Evolutionary conservation across 2,329 filamentous ascomycete genomes (phyloP).

Genomic region (Cordyceps cateniannulata): DNA sequence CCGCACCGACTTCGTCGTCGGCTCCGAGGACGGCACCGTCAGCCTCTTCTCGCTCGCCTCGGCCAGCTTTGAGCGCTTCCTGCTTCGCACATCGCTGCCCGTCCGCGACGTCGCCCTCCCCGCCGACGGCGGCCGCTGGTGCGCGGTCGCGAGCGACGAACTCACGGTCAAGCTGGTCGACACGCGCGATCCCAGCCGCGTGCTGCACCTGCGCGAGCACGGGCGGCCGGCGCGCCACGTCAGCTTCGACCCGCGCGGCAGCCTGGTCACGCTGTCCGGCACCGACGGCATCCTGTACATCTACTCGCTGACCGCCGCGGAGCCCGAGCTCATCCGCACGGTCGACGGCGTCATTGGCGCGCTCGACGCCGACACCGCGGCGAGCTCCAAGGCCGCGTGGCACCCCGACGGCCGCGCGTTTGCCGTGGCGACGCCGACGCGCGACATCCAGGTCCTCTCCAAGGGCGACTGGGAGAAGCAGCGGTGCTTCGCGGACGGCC

Average conservation of each 20-base stretch:
- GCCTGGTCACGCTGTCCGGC: constrained; percentile 72
- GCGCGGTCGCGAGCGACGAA: constrained; percentile 94
- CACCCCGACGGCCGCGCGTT: constrained; percentile 93
- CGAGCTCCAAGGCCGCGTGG: constrained; percentile 72
- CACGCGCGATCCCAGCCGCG: constrained; percentile 66
- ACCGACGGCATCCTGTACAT: constrained; percentile 86
- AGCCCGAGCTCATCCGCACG: constrained; percentile 75
- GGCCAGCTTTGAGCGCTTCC: constrained; percentile 69
- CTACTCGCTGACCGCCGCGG: constrained; percentile 72
- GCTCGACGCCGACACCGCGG: constrained; percentile 66
- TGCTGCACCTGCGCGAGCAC: constrained; percentile 78
- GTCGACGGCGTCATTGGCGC: constrained; percentile 80
- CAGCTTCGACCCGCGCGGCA: constrained; percentile 75
- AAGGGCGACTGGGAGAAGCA: constrained; percentile 85
- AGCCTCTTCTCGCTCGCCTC: constrained; percentile 80
- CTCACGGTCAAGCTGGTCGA: constrained; percentile 85
- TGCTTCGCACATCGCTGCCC: constrained; percentile 78
- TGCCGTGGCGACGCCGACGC: constrained; percentile 72
- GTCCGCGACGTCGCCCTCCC: constrained; percentile 76
- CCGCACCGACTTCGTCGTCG: constrained; percentile 75
- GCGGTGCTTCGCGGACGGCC: constrained; percentile 68
- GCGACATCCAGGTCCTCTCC: constrained; percentile 83
- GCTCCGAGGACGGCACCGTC: constrained; percentile 92
- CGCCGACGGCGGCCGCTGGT: constrained; percentile 77
- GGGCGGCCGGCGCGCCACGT: constrained; percentile 85